Evolutionary conservation across 352 stramenopile species (phyloP), one percentile per base, ranked within the genome.

Genomic region (Phytophthora palmivora): DNA sequence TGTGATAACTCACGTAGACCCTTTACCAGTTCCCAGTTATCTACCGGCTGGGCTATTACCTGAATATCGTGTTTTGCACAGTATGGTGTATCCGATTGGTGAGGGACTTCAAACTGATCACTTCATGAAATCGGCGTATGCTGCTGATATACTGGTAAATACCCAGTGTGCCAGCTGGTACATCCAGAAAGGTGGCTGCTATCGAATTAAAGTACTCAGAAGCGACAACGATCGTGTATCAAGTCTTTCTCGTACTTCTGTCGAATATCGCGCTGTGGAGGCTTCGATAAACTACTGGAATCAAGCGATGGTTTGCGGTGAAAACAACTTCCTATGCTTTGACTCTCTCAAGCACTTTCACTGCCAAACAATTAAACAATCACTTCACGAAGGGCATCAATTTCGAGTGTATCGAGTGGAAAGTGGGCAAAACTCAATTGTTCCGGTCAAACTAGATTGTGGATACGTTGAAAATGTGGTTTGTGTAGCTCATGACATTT

Each of bases 1-100:
- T 11, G 26, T 84, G 19, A 52, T 78, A n/a, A 81, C 69, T 7
- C 58, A 79, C 26, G 24, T 84, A 24, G 64, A 72, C 16, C 18
- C 68, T 15, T 48, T 77, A 52, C 38, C 32, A 21, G 42, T 36
- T 33, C 57, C 69, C 16, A 42, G 36, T 14, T 51, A 58, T 54
- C 50, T 36, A 6, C 45, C 32, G 10, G 5, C 22, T 21, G 47
- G 57, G 15, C 15, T 51, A 3, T 46, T 72, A 34, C 58, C 58
- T 26, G 50, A 76, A 19, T 82, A 77, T 62, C 74, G 74, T 19
- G 57, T 78, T 54, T 30, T 83, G 4, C 74, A 78, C 43, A 71
- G 61, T 6, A 61, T 85, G 19, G 41, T 66, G 6, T 66, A 76
- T 41, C 68, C 61, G 22, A 15, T 70, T 30, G 18, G 39, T n/a